Evolutionary conservation across 352 stramenopile genomes (phyloP).

Genomic region (Phytophthora pini): DNA sequence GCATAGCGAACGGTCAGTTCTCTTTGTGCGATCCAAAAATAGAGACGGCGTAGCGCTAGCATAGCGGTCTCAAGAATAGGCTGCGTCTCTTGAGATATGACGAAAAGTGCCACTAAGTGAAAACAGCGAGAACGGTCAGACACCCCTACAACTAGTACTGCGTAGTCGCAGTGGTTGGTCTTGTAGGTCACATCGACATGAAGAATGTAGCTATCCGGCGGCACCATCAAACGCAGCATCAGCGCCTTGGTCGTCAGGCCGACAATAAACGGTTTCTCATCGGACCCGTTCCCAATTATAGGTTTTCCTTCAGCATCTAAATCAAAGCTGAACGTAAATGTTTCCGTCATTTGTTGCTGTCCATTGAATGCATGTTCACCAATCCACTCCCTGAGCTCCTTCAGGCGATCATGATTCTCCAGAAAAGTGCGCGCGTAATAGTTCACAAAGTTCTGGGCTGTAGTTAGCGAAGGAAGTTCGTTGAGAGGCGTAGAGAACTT

Average conservation of each 20-base stretch:
- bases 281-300: conserved; percentile 10
- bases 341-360: not conserved
- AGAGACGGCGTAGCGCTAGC: not conserved
- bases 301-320: not conserved
- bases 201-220: not conserved
- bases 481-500: conserved; percentile 2
- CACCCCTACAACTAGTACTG: not conserved
- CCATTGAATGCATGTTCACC: not conserved
- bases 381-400: conserved; percentile 3
- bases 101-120: conserved; percentile 1
- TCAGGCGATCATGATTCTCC: conserved; percentile 9
- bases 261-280: conserved; percentile 5
- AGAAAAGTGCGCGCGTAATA: not conserved
- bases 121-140: conserved; percentile 10
- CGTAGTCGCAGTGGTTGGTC: not conserved
- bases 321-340: conserved; percentile 7
- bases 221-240: not conserved
- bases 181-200: conserved; percentile 13
- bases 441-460: conserved; percentile 14
- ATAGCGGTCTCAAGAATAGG: conserved; percentile 1
- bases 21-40: not conserved
- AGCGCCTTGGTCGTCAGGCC: conserved; percentile 1
- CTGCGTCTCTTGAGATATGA: not conserved
- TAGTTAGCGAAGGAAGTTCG: not conserved
- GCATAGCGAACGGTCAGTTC: conserved; percentile 1